These are phyloP conservation scores for Aspergillus sp. DNA, from an alignment of 2,329 filamentous ascomycete genomes.

Conservation along the genomic window DNA sequence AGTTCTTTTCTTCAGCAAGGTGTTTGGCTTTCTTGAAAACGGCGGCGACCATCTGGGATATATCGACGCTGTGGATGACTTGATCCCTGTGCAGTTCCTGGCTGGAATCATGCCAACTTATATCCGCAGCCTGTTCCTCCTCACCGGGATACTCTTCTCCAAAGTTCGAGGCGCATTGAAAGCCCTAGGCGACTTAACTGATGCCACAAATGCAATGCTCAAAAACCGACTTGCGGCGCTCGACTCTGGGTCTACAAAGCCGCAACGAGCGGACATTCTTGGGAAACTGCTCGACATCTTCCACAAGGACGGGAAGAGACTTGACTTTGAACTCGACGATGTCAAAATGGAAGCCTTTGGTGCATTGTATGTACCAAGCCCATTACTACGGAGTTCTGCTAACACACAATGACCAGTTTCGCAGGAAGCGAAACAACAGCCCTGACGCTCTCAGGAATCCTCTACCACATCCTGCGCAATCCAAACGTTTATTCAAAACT, in stretches of 20 bases:
- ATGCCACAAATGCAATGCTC: conserved; percentile 25
- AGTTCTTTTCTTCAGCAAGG: conserved; percentile 41
- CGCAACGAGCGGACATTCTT: conserved; percentile 26
- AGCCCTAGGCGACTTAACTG: conserved; percentile 27
- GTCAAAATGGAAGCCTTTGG: conserved; percentile 29
- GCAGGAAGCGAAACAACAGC: conserved; percentile 40
- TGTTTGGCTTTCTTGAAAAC: conserved; percentile 44
- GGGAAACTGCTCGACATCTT: conserved; percentile 31
- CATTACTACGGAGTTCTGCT: too few relatives aligned
- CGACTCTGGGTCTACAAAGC: conserved; percentile 9
- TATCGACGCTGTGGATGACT: conserved; percentile 36
- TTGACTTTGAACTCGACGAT: conserved; percentile 31
- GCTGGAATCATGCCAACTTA: conserved; percentile 31
- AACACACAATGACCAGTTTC: conserved; percentile 15
- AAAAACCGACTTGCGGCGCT: conserved; percentile 19
- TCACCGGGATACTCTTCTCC: conserved; percentile 24
- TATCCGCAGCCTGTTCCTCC: conserved; percentile 27
- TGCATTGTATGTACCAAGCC: conserved; percentile 26
- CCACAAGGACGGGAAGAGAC: conserved; percentile 26
- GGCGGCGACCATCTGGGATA: conserved; percentile 40
- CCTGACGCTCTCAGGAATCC: conserved; percentile 29
- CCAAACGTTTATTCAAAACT: conserved; percentile 22
- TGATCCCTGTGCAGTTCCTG: conserved; percentile 32
- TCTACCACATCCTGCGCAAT: conserved; percentile 41
- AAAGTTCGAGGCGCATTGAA: conserved; percentile 24